A percentile compares a stretch with the other conserved stretches of the same genome.
Conservation (phyloP, 2,329 filamentous ascomycete genomes). For the Epichloe gansuensis region DNA sequence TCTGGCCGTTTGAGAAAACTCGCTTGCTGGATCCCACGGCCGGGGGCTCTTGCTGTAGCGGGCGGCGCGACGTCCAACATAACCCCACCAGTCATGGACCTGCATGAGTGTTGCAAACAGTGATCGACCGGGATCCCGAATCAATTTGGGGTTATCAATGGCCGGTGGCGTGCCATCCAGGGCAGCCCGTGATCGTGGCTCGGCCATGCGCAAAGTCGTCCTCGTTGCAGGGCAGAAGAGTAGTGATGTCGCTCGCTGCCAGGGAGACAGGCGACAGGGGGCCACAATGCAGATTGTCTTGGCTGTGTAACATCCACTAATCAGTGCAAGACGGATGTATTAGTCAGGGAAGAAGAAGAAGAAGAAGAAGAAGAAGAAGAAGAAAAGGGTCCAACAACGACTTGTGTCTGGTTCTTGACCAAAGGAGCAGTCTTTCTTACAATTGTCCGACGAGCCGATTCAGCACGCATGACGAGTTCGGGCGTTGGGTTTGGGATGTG, state of each 20-base stretch:
- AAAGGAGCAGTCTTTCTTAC: constrained; percentile 22
- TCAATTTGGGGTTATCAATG: constrained; percentile 30
- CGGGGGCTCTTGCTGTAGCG: constrained; percentile 29
- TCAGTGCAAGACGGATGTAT: not conserved
- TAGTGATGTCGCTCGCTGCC: constrained; percentile 39
- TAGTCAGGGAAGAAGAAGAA: not conserved
- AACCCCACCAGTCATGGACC: constrained; percentile 42
- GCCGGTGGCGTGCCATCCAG: constrained; percentile 41
- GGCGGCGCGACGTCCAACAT: constrained; percentile 36
- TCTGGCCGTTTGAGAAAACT: constrained; percentile 32
- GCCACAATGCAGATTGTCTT: constrained; percentile 44
- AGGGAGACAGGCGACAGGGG: constrained; percentile 39
- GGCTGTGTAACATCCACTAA: constrained; percentile 48
- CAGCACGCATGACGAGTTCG: constrained; percentile 35
- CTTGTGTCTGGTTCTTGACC: not conserved
- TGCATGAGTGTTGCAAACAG: constrained; percentile 45
- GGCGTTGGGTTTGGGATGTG: constrained; percentile 27
- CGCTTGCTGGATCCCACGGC: constrained; percentile 36
- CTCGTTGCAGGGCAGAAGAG: constrained; percentile 41
- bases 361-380: not conserved
- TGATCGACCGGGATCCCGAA: constrained; percentile 32
- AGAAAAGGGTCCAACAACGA: not conserved
- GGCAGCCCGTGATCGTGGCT: constrained; percentile 37
- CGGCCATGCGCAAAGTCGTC: constrained; percentile 36
- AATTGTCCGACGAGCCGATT: constrained; percentile 45